Conservation (phyloP, 2,329 filamentous ascomycete genomes). For the Ophiostoma novo-ulmi region DNA sequence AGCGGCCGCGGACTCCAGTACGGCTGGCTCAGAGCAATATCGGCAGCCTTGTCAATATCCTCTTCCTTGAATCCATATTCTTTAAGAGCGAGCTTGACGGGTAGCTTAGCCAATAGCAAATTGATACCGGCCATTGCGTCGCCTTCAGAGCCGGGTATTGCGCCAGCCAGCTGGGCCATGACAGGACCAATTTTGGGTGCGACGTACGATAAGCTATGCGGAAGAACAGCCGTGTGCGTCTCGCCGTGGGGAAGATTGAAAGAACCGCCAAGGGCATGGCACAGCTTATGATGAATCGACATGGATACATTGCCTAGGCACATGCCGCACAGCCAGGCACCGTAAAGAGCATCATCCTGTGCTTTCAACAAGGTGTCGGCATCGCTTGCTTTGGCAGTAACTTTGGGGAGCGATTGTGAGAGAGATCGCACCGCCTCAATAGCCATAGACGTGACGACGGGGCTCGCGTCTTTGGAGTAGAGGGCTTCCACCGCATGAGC, state of each 20-base stretch:
- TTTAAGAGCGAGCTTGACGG: constrained; percentile 47
- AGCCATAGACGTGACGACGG: constrained; percentile 54
- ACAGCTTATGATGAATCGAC: constrained; percentile 64
- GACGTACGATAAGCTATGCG: constrained; percentile 60
- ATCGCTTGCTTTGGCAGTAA: neutral
- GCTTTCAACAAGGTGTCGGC: neutral
- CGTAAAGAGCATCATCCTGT: constrained; percentile 51
- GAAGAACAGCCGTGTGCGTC: constrained; percentile 59
- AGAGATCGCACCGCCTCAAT: constrained; percentile 51
- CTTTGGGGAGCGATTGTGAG: neutral
- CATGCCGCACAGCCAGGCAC: constrained; percentile 59
- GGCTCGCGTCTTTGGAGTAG: constrained; percentile 58
- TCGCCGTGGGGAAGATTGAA: constrained; percentile 62
- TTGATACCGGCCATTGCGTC: neutral
- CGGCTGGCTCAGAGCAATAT: constrained; percentile 51
- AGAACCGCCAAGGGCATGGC: constrained; percentile 58
- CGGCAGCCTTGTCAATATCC: constrained; percentile 52
- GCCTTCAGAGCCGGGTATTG: neutral
- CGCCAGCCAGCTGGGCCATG: neutral
- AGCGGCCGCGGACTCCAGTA: constrained; percentile 55
- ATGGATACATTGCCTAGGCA: constrained; percentile 57
- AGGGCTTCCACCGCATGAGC: constrained; percentile 61
- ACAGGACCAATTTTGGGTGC: constrained; percentile 31
- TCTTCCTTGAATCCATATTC: constrained; percentile 54
- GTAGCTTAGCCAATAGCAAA: constrained; percentile 27